Percentiles rank a stretch among this genome's conserved stretches.
Conservation (phyloP, 2,329 filamentous ascomycete species). For the Aspergillus novofumigatus region DNA sequence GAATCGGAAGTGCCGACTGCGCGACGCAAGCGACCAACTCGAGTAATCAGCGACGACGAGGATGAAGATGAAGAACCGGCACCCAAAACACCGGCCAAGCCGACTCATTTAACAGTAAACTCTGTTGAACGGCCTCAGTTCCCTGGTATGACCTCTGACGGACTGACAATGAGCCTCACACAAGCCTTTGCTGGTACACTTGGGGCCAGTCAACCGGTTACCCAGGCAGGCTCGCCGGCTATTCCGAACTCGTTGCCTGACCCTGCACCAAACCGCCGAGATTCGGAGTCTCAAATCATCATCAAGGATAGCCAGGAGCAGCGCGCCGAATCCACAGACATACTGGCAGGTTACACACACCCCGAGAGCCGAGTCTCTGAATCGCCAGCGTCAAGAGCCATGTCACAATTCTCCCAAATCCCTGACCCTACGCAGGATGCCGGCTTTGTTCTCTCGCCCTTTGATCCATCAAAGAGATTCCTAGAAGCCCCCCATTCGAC, state of each 20-base stretch:
- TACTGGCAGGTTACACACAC: constrained; percentile 41
- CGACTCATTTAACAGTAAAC: constrained; percentile 20
- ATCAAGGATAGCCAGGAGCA: constrained; percentile 55
- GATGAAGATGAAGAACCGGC: constrained; percentile 45
- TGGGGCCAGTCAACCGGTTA: constrained; percentile 55
- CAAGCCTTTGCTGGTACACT: constrained; percentile 91
- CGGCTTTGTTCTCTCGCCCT: constrained; percentile 70
- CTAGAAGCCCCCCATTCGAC: constrained; percentile 63
- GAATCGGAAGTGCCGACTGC: constrained; percentile 45
- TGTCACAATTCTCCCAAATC: constrained; percentile 64
- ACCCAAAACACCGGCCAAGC: constrained; percentile 31
- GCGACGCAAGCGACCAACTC: constrained; percentile 50
- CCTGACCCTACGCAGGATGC: constrained; percentile 76
- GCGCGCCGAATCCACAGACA: constrained; percentile 36
- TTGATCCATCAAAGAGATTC: constrained; percentile 63
- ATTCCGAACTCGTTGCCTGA: constrained; percentile 47
- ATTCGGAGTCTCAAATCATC: constrained; percentile 59
- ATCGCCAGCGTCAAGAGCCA: constrained; percentile 32
- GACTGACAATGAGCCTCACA: constrained; percentile 63
- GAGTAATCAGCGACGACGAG: constrained; percentile 65
- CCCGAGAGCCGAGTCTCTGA: constrained; percentile 33
- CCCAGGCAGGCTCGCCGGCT: constrained; percentile 47
- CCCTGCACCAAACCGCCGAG: constrained; percentile 53
- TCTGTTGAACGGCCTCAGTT: constrained; percentile 53
- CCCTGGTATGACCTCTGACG: constrained; percentile 57